Evolutionary conservation across 768 basidiomycete genomes (phyloP), one percentile per base, ranked within the genome.

Genomic region (Amanita rubescens): DNA sequence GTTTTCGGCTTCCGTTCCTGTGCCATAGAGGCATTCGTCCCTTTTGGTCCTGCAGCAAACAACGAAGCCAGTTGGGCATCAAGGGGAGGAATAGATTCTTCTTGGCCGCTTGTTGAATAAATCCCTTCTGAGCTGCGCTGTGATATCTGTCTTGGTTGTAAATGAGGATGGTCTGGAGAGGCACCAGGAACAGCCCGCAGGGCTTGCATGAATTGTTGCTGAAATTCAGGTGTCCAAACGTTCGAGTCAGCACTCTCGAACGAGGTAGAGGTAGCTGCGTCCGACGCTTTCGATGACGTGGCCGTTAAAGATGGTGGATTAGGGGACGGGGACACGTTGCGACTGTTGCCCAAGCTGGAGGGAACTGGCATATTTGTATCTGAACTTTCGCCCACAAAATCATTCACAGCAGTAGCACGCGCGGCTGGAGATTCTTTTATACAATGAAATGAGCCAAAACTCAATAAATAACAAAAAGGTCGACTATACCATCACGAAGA

Each of bases 181-280:
- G 24, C 48, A 22, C 20, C 37, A 15, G 59, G 51, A 48, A 60
- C 54, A 9, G 59, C 68, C 70, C 87, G 75, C 27, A 90, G 71
- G 1, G 86, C 84, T 55, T 79, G 78, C 68, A 89, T 71, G 57
- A 89, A 76, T 58, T 84, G 81, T 51, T 72, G 72, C 60, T 87
- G 85, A 55, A 87, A 83, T 55, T 88, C 82, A 41, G 78, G 70
- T 8, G 80, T 77, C 86, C 84, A 87, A 11, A 75, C 75, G 3
- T 81, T 76, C 0, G 81, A 77, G 60, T 83, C 81, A 3, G 63
- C 43, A 33, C 55, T 22, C 53, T 12, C 54, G 58, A 42, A 58
- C 63, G 59, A 58, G 62, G 33, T 57, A 68, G 53, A 27, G 55
- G 60, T 14, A 54, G 25, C 65, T 59, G 38, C 62, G 63, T 24